Conservation (phyloP, 208 protist species). For the Crithidia mellificae region DNA sequence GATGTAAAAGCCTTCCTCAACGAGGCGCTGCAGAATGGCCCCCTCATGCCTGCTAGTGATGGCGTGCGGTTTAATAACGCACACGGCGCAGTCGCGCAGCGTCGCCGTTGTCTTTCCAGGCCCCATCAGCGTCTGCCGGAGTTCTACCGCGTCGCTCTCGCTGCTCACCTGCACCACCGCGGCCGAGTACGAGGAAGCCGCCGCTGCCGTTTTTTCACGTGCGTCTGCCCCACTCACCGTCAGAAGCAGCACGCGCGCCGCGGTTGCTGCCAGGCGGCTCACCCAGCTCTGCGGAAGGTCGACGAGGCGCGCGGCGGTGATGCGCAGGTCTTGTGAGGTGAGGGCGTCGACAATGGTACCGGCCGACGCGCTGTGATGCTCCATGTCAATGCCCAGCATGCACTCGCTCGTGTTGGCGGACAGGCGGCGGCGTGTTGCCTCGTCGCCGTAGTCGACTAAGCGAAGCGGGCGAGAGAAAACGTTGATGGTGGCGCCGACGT, state of each 20-base stretch:
- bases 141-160: constrained; percentile 33
- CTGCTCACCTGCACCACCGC: constrained; percentile 47
- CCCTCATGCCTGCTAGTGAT: constrained; percentile 90
- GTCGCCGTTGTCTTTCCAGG: constrained; percentile 77
- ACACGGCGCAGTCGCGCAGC: constrained; percentile 91
- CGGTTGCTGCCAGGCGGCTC: constrained; percentile 30
- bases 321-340: constrained; percentile 59
- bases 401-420: constrained; percentile 58
- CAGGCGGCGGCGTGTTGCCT: constrained; percentile 75
- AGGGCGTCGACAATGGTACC: constrained; percentile 61
- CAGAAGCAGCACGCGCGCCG: constrained; percentile 49
- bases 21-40: constrained; percentile 86
- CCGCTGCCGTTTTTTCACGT: constrained; percentile 41
- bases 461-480: constrained; percentile 93
- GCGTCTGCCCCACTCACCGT: constrained; percentile 71
- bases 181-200: constrained; percentile 39
- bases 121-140: constrained; percentile 44
- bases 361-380: constrained; percentile 26
- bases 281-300: constrained; percentile 59
- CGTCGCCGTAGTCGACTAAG: constrained; percentile 92
- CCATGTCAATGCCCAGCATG: constrained; percentile 64
- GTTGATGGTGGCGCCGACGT: constrained; percentile 90
- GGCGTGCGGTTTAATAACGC: constrained; percentile 95
- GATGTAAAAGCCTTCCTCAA: constrained; percentile 94
- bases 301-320: constrained; percentile 69